Base-by-base conservation (phyloP, 371 early-diverging fungal genomes). In the Syncephalastrum contaminatum region DNA sequence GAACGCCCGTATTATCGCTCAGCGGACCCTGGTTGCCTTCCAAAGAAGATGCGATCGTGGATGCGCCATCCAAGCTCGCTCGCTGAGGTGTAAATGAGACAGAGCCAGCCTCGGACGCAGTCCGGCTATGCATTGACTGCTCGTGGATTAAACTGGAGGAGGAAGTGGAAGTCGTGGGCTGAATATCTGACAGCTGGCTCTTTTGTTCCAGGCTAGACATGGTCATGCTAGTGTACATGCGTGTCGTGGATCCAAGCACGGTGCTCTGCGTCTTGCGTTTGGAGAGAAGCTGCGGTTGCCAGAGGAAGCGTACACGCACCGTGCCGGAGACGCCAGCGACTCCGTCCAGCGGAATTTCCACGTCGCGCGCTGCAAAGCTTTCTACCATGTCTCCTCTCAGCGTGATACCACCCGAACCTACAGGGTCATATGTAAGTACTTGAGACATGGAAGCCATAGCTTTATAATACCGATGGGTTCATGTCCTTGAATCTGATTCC, bases 401-500 rank as follows among this genome's bases (percentile, higher is more conserved):
- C 7, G 80, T 65, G 4, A 79, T 69, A 27, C 74, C 76, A 18
- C 74, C 72, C 7, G 78, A 77, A 1, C 78, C 77, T 45, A 64
- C 20, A 46, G 12, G 2, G 10, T 30, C 36, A 30, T 30, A 8
- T 30, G 36, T 30, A 16, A 53, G 7, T 45, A n/a, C n/a, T n/a
- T n/a, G n/a, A n/a, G n/a, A n/a, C n/a, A n/a, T n/a, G n/a, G n/a
- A n/a, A n/a, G n/a, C 18, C 12, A 13, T 19, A n/a, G 2, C 43
- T 44, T 18, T 18, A 22, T 6, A 19, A 43, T 66, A 54, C 75
- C 74, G 8, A 89, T 69, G 24, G 81, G 77, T 47, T 75, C 75
- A 67, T 81, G 77, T 12, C 77, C 69, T 44, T 73, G 66, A 14
- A 92, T 64, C 65, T 87, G 84, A 63, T 92, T 91, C 91, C 90